These are phyloP conservation scores for Colletotrichum theobromicola DNA, from an alignment of 2,329 filamentous ascomycete species.

Conservation along the genomic window DNA sequence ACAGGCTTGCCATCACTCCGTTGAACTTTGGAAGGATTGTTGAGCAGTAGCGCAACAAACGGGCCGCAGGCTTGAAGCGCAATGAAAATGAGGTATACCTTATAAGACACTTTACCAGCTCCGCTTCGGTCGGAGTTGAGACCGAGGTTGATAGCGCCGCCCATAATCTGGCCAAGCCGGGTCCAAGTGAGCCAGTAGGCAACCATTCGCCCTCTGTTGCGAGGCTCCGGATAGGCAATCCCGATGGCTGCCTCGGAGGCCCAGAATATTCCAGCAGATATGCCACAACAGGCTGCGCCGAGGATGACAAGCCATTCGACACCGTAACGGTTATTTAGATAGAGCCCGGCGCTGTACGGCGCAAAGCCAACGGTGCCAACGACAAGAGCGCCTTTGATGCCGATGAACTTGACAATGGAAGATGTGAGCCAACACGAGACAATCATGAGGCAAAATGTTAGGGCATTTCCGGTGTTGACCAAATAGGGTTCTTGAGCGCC, in stretches of 20 bases:
- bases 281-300: slow-evolving; percentile 45
- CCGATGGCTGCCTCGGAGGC: slow-evolving; percentile 39
- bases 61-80: slow-evolving; percentile 49
- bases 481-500: slow-evolving; percentile 69
- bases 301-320: slow-evolving; percentile 49
- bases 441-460: slow-evolving; percentile 66
- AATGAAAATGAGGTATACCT: slow-evolving; percentile 45
- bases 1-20: slow-evolving; percentile 43
- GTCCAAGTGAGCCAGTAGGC: slow-evolving; percentile 68
- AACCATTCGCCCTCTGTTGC: slow-evolving; percentile 63
- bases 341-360: slow-evolving; percentile 47
- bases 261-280: slow-evolving; percentile 43
- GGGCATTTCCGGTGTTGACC: slow-evolving; percentile 72
- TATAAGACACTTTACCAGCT: slow-evolving; percentile 50
- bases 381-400: slow-evolving; percentile 40
- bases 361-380: slow-evolving; percentile 48
- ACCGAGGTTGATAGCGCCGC: slow-evolving; percentile 53
- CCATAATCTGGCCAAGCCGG: slow-evolving; percentile 60
- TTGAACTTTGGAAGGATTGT: slow-evolving; percentile 49
- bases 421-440: slow-evolving; percentile 45
- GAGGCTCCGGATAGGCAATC: slow-evolving; percentile 65
- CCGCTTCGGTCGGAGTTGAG: slow-evolving; percentile 50
- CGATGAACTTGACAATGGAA: slow-evolving; percentile 41
- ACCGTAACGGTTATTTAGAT: slow-evolving; percentile 49
- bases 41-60: slow-evolving; percentile 48